Evolutionary conservation across 306 rosid species (phyloP).

Genomic region (Luffa acutangula): DNA sequence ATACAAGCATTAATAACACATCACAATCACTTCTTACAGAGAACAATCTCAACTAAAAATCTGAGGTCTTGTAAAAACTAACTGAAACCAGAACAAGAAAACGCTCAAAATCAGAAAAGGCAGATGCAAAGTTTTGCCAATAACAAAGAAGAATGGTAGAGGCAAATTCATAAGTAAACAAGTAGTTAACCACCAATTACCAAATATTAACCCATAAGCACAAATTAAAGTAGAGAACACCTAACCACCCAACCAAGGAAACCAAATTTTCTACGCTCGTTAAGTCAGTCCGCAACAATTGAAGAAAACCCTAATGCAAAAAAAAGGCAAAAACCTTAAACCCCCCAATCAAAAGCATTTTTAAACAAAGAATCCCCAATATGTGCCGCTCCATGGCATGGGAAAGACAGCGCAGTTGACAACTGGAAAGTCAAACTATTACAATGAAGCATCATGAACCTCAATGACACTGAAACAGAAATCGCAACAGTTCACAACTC

Average conservation of each 20-base stretch:
- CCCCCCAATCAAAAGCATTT: background rate
- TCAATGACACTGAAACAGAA: background rate
- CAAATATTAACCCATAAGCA: background rate
- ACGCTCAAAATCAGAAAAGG: background rate
- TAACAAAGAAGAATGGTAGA: background rate
- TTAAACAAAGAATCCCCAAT: background rate
- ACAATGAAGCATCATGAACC: background rate
- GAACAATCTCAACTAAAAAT: background rate
- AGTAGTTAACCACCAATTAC: background rate
- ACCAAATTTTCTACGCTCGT: background rate
- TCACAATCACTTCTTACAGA: background rate
- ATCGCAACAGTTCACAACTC: background rate
- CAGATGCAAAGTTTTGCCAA: background rate
- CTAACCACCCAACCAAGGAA: background rate
- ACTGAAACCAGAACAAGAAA: background rate
- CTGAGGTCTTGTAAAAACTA: background rate
- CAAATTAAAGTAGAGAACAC: background rate
- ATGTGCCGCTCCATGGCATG: background rate
- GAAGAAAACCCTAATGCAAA: background rate
- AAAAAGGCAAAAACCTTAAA: background rate
- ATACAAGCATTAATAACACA: background rate
- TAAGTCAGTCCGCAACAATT: background rate
- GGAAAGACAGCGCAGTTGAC: background rate
- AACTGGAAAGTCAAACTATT: background rate
- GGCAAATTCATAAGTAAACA: background rate